Base-by-base conservation (phyloP, 805 yeast species). In the Starmerella sirachaensis region DNA sequence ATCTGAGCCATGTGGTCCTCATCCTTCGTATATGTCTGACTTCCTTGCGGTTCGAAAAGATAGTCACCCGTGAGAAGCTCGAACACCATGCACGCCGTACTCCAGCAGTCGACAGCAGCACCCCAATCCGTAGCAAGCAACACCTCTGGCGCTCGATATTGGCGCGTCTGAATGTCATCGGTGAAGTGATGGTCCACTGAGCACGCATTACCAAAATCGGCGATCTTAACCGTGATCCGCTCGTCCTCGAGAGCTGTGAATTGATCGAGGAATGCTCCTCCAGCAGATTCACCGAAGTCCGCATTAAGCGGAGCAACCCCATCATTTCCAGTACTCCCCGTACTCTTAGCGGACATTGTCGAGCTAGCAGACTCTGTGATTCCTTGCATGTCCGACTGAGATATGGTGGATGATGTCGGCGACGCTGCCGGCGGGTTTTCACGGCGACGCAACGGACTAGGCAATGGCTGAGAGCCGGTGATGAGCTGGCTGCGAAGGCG, bases 1-100 rank as follows among this genome's bases (percentile, higher is more conserved):
- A 91, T 83, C 58, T 91, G 97, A 0, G 97, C 97, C 50, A 91
- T 68, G 58, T 91, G 98, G 57, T 91, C 98, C 54, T 88, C 96
- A 58, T 86, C 94, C 53, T 86, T 86, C 33, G 76, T 57, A 60
- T 83, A 88, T 4, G 79, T 65, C 27, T 49, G 32, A 23, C 64
- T 64, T 25, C 50, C 49, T 36, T 75, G 72, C 5, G 98, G 98
- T 57, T 88, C 96, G 58, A 88, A 91, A 34, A 91, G 59, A 53
- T 86, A 86, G 59, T 88, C 97, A 3, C 97, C 97, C 0, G 98
- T 88, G 30, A 88, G 59, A 18, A 91, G 66, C 62, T 91, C 98
- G 60, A 91, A 91, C 1, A 81, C 66, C 52, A 91, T 61, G 61
- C 97, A 86, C 0, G 93, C 96, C 51, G 81, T 66, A n/a, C 94